Evolutionary conservation across 2,329 filamentous ascomycete genomes (phyloP).

Genomic region (Akanthomyces dipterigenus): DNA sequence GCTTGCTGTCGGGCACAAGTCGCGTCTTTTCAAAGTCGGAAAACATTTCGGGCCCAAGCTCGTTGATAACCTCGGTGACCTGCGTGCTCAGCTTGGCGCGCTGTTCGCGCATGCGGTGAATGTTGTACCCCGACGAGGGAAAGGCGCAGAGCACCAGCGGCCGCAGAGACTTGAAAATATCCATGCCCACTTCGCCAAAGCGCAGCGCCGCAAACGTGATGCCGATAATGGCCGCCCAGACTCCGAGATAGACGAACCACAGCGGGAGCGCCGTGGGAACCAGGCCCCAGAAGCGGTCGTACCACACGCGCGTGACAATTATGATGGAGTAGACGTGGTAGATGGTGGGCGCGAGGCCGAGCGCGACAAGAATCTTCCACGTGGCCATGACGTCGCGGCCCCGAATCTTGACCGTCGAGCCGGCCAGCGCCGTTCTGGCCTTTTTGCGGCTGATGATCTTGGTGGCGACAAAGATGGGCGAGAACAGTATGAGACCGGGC

Average conservation of each 20-base stretch:
- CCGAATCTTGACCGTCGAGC: constrained; percentile 81
- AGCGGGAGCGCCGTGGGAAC: constrained; percentile 74
- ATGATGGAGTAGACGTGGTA: constrained; percentile 76
- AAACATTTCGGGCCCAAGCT: constrained; percentile 90
- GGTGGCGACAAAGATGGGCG: constrained; percentile 77
- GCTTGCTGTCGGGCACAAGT: constrained; percentile 50
- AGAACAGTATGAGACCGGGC: constrained; percentile 80
- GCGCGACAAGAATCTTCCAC: constrained; percentile 86
- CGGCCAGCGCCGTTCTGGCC: constrained; percentile 75
- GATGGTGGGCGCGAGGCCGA: constrained; percentile 73
- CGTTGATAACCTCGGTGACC: constrained; percentile 90
- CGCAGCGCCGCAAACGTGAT: constrained; percentile 90
- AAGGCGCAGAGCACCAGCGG: constrained; percentile 81
- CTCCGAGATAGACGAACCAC: constrained; percentile 66
- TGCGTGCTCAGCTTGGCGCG: constrained; percentile 70
- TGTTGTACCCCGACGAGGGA: constrained; percentile 75
- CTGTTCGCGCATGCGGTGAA: constrained; percentile 67
- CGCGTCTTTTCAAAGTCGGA: constrained; percentile 84
- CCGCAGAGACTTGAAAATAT: constrained; percentile 89
- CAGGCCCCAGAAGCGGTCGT: constrained; percentile 75
- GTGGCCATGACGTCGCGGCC: constrained; percentile 87
- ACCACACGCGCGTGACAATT: constrained; percentile 70
- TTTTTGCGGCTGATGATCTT: constrained; percentile 78
- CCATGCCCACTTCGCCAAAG: constrained; percentile 97
- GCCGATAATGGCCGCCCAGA: constrained; percentile 74